Conservation (phyloP, 345 rosid genomes). For the Ceriops decandra region DNA sequence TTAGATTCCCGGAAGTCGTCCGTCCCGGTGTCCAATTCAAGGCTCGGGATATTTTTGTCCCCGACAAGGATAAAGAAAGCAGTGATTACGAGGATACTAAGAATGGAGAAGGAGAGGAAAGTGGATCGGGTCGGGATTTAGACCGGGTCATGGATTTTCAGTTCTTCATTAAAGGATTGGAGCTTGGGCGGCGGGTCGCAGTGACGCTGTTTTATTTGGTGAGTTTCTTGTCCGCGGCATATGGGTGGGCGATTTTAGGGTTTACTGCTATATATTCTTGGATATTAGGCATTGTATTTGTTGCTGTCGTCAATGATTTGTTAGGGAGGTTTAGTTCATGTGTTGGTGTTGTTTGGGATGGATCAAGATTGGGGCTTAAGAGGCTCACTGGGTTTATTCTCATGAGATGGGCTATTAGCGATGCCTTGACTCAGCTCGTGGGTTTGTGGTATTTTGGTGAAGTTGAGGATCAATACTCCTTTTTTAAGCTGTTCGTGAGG, state of each 20-base stretch:
- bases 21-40: constrained; percentile 53
- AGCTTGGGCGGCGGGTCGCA: constrained; percentile 63
- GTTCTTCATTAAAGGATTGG: constrained; percentile 60
- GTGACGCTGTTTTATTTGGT: constrained; percentile 65
- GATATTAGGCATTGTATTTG: constrained; percentile 67
- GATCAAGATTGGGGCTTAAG: constrained; percentile 73
- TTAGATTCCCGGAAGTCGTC: constrained; percentile 47
- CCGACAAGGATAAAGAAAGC: constrained; percentile 5
- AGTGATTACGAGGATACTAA: constrained; percentile 16
- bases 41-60: constrained; percentile 15
- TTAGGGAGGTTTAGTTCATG: constrained; percentile 56
- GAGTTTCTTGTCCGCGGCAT: constrained; percentile 76
- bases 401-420: constrained; percentile 93
- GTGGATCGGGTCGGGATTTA: constrained; percentile 25
- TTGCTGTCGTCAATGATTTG: constrained; percentile 62
- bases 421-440: constrained; percentile 75
- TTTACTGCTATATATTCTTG: constrained; percentile 77
- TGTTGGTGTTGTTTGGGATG: constrained; percentile 56
- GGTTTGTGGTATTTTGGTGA: constrained; percentile 90
- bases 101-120: constrained; percentile 17
- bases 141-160: constrained; percentile 55
- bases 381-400: constrained; percentile 75
- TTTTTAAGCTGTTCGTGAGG: constrained; percentile 79
- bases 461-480: constrained; percentile 80
- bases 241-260: constrained; percentile 91